phyloP scores from a whole-genome alignment of 495 filamentous ascomycete species.

The Penicillium taxi region DNA sequence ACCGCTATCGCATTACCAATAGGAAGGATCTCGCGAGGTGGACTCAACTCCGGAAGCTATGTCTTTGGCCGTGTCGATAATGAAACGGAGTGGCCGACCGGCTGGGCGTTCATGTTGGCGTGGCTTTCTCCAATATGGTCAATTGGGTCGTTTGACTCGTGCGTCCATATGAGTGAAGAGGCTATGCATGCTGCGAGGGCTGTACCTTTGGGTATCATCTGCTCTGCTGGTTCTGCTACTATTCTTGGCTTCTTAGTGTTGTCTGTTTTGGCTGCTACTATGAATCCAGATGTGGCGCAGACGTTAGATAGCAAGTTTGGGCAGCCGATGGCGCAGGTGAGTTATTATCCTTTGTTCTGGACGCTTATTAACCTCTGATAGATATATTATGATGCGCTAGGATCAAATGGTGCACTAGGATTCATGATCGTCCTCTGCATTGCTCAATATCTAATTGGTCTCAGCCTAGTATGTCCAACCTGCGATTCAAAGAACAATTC shows the following conservation, averaged over 20 bases:
- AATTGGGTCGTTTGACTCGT: conserved; percentile 47
- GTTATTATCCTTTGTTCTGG: not conserved
- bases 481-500: not conserved
- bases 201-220: conserved; percentile 53
- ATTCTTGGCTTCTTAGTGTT: conserved; percentile 50
- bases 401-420: conserved; percentile 34
- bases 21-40: conserved; percentile 34
- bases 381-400: conserved; percentile 39
- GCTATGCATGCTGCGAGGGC: conserved; percentile 53
- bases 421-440: conserved; percentile 38
- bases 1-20: conserved; percentile 60
- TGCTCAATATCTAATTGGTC: conserved; percentile 37
- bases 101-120: conserved; percentile 57
- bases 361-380: conserved; percentile 1
- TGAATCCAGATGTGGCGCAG: conserved; percentile 27
- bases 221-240: conserved; percentile 26
- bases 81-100: conserved; percentile 50
- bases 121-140: conserved; percentile 64
- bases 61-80: conserved; percentile 43
- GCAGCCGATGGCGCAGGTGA: conserved; percentile 41
- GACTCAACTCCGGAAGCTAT: conserved; percentile 28
- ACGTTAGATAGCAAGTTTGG: conserved; percentile 26
- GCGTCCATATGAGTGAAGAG: conserved; percentile 58
- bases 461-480: conserved; percentile 24
- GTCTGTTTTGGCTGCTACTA: conserved; percentile 32